These are phyloP conservation scores for Theileria sp. DNA, from an alignment of 169 alveolate species.

Conservation along the genomic window DNA sequence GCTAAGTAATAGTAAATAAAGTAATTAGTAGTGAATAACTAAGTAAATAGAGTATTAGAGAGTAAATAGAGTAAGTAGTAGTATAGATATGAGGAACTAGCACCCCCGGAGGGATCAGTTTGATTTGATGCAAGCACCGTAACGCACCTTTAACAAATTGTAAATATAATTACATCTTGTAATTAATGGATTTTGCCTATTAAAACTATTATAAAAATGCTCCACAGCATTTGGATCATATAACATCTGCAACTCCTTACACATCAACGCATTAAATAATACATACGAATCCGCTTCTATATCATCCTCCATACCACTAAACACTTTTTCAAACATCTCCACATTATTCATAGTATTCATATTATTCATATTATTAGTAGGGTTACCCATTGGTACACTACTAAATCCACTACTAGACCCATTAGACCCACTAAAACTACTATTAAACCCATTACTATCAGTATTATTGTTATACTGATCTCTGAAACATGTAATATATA, in stretches of 20 bases:
- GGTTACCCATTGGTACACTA: slow-evolving; percentile 18
- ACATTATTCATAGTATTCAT: too few species aligned
- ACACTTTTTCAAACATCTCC: slow-evolving; percentile 22
- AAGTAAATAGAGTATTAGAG: too few species aligned
- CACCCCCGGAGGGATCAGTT: too few species aligned
- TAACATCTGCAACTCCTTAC: slow-evolving; percentile 76
- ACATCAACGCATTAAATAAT: slow-evolving; percentile 75
- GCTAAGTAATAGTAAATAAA: too few species aligned
- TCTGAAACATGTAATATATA: slow-evolving; percentile 65
- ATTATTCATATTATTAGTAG: neutral
- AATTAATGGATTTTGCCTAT: slow-evolving; percentile 62
- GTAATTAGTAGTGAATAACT: too few species aligned
- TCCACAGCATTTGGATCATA: slow-evolving; percentile 67
- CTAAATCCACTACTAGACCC: too few species aligned
- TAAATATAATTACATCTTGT: slow-evolving; percentile 75
- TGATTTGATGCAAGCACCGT: neutral
- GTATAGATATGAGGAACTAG: too few species aligned
- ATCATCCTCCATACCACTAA: slow-evolving; percentile 46
- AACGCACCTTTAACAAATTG: slow-evolving; percentile 54
- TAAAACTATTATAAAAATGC: neutral
- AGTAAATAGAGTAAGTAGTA: too few species aligned
- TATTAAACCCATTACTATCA: too few species aligned
- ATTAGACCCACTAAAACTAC: too few species aligned
- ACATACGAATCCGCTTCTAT: slow-evolving; percentile 81
- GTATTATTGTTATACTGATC: slow-evolving; percentile 23